These are phyloP conservation scores for Telopea speciosissima DNA, from an alignment of 177 flowering plant species.

Conservation along the genomic window DNA sequence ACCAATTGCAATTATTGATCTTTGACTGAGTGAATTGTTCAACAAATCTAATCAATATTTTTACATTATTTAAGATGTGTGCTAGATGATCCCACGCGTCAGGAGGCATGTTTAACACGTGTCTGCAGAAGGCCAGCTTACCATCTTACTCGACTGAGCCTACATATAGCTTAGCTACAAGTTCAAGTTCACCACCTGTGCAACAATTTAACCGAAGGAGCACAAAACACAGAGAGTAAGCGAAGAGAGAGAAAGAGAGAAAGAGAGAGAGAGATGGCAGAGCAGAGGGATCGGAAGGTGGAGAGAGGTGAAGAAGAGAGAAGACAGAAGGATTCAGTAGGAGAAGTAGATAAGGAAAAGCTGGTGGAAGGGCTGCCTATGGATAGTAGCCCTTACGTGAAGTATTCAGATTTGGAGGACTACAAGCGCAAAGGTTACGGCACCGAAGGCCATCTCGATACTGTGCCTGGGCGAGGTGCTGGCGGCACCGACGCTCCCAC, in stretches of 20 bases:
- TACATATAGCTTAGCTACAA: background rate
- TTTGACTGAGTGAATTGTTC: background rate
- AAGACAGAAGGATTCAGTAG: background rate
- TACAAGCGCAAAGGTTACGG: slow-evolving; percentile 65
- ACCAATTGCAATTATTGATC: background rate
- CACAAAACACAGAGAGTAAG: background rate
- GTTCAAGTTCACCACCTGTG: background rate
- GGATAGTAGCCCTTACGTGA: slow-evolving; percentile 59
- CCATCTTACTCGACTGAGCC: background rate
- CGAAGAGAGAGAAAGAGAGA: too few species aligned
- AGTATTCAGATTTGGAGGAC: slow-evolving; percentile 57
- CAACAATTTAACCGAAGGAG: background rate
- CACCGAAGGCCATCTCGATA: slow-evolving; percentile 51
- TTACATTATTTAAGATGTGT: too few species aligned
- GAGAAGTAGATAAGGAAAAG: background rate
- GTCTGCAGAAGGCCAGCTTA: too few species aligned
- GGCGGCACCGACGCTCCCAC: slow-evolving; percentile 70
- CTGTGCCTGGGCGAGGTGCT: slow-evolving; percentile 33
- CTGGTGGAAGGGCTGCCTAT: slow-evolving; percentile 39
- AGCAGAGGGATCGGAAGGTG: slow-evolving; percentile 1
- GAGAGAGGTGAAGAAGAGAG: background rate
- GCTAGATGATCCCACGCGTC: too few species aligned
- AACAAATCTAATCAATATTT: too few species aligned
- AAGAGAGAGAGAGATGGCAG: slow-evolving; percentile 3
- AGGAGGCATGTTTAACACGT: too few species aligned